These are phyloP conservation scores for Microdochium paspali DNA, from an alignment of 2,329 filamentous ascomycete genomes.

Conservation along the genomic window DNA sequence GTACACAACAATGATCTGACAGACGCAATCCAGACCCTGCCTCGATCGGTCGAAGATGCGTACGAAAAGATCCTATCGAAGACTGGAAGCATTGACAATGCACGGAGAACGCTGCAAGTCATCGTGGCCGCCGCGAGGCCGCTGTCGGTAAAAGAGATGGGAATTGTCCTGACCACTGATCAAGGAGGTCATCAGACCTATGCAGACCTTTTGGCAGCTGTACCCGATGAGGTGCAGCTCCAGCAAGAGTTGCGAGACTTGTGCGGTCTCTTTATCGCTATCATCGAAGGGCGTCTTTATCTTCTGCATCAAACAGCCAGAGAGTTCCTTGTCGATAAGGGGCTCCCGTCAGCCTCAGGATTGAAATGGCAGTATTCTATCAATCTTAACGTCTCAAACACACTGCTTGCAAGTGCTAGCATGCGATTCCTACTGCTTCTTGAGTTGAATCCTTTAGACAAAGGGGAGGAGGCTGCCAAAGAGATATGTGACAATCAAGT, in stretches of 20 bases:
- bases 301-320: slow-evolving; percentile 29
- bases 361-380: neutral
- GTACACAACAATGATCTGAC: slow-evolving; percentile 3
- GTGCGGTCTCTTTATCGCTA: slow-evolving; percentile 25
- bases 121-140: neutral
- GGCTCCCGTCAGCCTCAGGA: neutral
- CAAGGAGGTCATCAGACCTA: slow-evolving; percentile 2
- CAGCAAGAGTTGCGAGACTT: slow-evolving; percentile 7
- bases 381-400: neutral
- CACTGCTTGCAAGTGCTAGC: neutral
- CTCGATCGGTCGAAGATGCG: slow-evolving; percentile 16
- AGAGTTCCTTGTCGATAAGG: slow-evolving; percentile 20
- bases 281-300: slow-evolving; percentile 21
- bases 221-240: neutral
- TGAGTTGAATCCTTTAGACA: neutral
- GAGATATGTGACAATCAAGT: neutral
- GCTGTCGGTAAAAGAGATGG: neutral
- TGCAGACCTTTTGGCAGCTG: slow-evolving; percentile 6
- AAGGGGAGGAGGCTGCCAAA: neutral
- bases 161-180: neutral
- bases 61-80: neutral
- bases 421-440: neutral
- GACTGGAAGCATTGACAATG: neutral
- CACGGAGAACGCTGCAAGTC: neutral
- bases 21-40: slow-evolving; percentile 10